Percentiles rank a stretch among this genome's conserved stretches.
Conservation (phyloP, 1,284 basidiomycete species). For the Cryptococcus jaspeensis region DNA sequence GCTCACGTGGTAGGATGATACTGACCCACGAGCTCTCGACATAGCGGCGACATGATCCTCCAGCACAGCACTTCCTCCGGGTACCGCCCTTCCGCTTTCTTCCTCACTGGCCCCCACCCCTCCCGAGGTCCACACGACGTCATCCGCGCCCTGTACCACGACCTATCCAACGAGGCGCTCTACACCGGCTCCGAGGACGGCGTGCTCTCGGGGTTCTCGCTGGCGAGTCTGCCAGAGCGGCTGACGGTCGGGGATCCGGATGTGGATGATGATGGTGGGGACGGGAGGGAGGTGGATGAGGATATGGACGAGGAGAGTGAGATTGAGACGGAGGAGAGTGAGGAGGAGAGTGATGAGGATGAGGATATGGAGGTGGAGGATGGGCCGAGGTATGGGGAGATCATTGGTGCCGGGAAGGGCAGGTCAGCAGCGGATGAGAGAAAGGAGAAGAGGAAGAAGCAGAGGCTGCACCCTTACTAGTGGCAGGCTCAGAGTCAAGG, state of each 20-base stretch:
- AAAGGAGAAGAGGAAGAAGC: slow-evolving; percentile 16
- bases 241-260: slow-evolving; percentile 41
- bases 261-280: slow-evolving; percentile 44
- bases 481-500: too few species aligned
- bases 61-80: slow-evolving; percentile 27
- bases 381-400: slow-evolving; percentile 24
- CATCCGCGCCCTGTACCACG: slow-evolving; percentile 48
- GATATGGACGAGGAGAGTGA: slow-evolving; percentile 39
- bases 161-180: slow-evolving; percentile 43
- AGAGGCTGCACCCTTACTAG: slow-evolving; percentile 20
- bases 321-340: slow-evolving; percentile 35
- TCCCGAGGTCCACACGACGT: slow-evolving; percentile 49
- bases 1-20: neutral
- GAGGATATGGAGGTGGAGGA: slow-evolving; percentile 23
- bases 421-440: slow-evolving; percentile 7
- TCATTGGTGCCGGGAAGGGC: slow-evolving; percentile 13
- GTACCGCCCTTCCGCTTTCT: slow-evolving; percentile 44
- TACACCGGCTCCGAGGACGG: slow-evolving; percentile 53
- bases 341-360: slow-evolving; percentile 16
- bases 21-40: neutral
- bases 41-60: slow-evolving; percentile 49
- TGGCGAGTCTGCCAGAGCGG: slow-evolving; percentile 31
- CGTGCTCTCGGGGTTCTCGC: slow-evolving; percentile 50
- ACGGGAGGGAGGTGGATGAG: slow-evolving; percentile 37
- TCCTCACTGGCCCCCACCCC: slow-evolving; percentile 36